phyloP scores from a whole-genome alignment of 2,329 filamentous ascomycete genomes.

The Cadophora sp. region DNA sequence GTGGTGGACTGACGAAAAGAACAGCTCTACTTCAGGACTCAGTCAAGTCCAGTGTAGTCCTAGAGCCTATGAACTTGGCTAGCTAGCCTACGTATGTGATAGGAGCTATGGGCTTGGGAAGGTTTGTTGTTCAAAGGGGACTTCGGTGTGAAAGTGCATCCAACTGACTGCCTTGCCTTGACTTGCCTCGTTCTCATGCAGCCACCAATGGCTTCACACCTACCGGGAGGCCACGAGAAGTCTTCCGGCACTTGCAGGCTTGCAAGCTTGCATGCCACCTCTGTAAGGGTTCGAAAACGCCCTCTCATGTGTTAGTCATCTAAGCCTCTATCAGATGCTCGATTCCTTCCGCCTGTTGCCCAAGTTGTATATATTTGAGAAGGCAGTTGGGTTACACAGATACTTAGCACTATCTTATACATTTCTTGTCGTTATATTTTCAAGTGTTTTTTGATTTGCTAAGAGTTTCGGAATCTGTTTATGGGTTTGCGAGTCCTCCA shows the following conservation, averaged over 20 bases:
- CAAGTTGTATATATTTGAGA: not conserved
- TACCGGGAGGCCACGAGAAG: not conserved
- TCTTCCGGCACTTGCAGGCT: not conserved
- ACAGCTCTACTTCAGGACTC: not conserved
- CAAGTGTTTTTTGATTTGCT: not conserved
- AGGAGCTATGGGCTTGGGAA: not conserved
- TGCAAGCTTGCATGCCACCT: not conserved
- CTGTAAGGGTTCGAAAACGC: not conserved
- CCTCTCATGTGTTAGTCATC: not conserved
- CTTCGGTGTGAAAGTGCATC: not conserved
- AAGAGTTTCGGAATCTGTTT: not conserved
- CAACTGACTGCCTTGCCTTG: slow-evolving; percentile 4
- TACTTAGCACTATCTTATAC: not conserved
- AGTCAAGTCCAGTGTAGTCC: not conserved
- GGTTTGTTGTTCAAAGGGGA: not conserved
- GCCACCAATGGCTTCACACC: not conserved
- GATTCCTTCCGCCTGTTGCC: not conserved
- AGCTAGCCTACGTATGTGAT: too few relatives aligned
- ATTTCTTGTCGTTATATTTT: not conserved
- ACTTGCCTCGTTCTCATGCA: not conserved
- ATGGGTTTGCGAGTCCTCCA: not conserved
- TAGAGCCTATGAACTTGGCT: not conserved
- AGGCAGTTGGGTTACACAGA: not conserved
- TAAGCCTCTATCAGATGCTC: not conserved
- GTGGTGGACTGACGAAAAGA: not conserved